Evolutionary conservation across 495 filamentous ascomycete genomes (phyloP).

Genomic region (Neurospora sp.): DNA sequence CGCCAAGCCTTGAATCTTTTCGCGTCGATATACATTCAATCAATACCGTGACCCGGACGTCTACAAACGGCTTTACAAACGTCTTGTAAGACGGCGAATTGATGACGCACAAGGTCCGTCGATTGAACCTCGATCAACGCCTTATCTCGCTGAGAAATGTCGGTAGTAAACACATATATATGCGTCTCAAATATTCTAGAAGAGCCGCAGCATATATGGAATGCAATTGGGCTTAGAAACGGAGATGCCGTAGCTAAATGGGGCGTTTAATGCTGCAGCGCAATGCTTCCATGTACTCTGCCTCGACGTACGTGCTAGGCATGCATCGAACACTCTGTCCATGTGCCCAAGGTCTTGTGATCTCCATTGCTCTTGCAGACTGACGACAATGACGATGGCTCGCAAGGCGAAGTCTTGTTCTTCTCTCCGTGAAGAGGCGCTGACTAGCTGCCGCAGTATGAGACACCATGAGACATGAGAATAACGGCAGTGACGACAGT

Average conservation of each 20-base stretch:
- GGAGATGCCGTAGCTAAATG: background rate
- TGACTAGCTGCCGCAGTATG: background rate
- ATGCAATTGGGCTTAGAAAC: background rate
- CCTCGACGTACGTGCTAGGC: background rate
- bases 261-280: background rate
- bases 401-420: background rate
- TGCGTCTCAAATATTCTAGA: background rate
- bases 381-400: background rate
- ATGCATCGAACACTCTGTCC: background rate
- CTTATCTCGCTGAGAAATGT: background rate
- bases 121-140: background rate
- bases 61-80: background rate
- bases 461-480: background rate
- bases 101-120: background rate
- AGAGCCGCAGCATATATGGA: background rate
- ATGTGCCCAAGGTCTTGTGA: background rate
- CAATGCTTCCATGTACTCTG: background rate
- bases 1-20: background rate
- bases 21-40: background rate
- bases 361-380: background rate
- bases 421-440: background rate
- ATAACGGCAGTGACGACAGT: background rate
- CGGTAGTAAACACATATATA: background rate
- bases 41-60: background rate
- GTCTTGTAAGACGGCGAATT: background rate